These are phyloP conservation scores for Allium sativum DNA, from an alignment of 106 monocot genomes.

Conservation along the genomic window DNA sequence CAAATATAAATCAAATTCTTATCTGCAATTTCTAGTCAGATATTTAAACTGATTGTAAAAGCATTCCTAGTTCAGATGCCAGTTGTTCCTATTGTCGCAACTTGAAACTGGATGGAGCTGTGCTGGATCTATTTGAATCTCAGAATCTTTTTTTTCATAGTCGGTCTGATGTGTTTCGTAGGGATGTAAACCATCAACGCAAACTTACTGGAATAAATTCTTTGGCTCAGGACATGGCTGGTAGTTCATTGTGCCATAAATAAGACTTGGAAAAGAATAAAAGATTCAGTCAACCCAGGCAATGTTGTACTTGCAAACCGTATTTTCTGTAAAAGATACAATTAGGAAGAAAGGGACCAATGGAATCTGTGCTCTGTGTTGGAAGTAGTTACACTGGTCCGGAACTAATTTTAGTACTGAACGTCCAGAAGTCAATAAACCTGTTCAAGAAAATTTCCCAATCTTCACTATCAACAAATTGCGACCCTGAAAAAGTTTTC, in stretches of 20 bases:
- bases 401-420: constrained; percentile 72
- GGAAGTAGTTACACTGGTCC: constrained; percentile 72
- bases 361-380: constrained; percentile 82
- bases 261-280: constrained; percentile 53
- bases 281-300: constrained; percentile 92
- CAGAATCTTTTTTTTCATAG: constrained; percentile 63
- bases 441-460: too few relatives aligned
- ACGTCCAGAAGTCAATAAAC: constrained; percentile 51
- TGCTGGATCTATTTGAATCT: constrained; percentile 35
- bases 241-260: not conserved
- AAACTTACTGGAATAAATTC: constrained; percentile 91
- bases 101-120: constrained; percentile 18
- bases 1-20: too few relatives aligned
- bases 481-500: too few relatives aligned
- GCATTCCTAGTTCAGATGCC: too few relatives aligned
- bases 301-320: constrained; percentile 76
- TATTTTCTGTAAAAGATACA: constrained; percentile 89
- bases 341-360: constrained; percentile 92
- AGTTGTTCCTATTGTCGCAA: not conserved
- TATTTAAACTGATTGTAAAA: too few relatives aligned
- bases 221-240: constrained; percentile 71
- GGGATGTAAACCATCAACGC: constrained; percentile 65
- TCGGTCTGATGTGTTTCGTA: constrained; percentile 71
- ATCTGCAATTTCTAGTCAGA: too few relatives aligned
- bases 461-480: too few relatives aligned